Percentiles rank a stretch among this genome's conserved stretches.
Evolutionary conservation across 2,329 filamentous ascomycete genomes (phyloP).

Genomic region (Sporothrix brasiliensis): DNA sequence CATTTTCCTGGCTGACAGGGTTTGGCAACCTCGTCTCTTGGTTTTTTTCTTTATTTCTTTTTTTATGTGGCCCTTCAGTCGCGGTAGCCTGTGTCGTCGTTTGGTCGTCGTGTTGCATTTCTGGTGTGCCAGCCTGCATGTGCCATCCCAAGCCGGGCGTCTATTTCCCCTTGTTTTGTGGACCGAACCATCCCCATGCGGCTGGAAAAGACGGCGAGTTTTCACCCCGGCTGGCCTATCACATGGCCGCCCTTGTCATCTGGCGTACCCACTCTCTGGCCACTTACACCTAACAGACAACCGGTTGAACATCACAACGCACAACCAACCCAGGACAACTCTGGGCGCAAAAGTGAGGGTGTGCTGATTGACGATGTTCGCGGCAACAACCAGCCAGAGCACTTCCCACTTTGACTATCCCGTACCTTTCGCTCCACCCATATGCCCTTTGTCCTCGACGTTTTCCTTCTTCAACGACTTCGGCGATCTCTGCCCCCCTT

Average conservation of each 20-base stretch:
- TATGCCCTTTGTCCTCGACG: not conserved
- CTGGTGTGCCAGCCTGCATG: conserved; percentile 27
- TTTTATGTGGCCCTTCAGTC: not conserved
- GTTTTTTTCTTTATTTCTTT: no score
- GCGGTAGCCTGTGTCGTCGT: not conserved
- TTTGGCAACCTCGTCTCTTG: not conserved
- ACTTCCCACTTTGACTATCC: not conserved
- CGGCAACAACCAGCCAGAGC: not conserved
- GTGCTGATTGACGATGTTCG: not conserved
- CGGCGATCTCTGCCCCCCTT: not conserved
- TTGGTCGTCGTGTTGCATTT: not conserved
- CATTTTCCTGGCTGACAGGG: not conserved
- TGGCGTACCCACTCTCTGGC: not conserved
- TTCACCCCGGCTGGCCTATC: conserved; percentile 23
- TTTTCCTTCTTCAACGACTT: not conserved
- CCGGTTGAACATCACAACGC: no score
- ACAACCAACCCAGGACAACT: no score
- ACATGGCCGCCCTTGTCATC: not conserved
- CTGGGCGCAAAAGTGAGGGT: not conserved
- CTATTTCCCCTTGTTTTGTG: conserved; percentile 32
- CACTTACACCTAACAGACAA: conserved; percentile 11
- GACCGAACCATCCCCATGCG: conserved; percentile 22
- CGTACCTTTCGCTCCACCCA: not conserved
- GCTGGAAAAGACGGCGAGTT: conserved; percentile 20
- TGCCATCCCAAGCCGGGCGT: conserved; percentile 32